Percentiles rank a stretch among this genome's conserved stretches.
phyloP scores from a whole-genome alignment of 257 asterid species.

The Rhazya stricta region DNA sequence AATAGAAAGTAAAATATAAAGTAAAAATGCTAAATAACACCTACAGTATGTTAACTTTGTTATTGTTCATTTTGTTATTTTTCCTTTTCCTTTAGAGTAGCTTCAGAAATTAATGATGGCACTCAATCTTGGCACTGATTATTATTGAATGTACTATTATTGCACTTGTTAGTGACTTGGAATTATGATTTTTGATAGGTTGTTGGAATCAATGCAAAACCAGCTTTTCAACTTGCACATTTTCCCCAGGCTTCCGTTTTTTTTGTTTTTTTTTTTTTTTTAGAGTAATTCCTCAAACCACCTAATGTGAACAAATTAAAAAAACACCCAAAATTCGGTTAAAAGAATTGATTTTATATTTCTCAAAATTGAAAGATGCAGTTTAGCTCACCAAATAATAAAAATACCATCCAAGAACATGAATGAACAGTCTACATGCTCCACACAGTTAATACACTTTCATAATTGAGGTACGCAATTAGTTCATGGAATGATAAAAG shows the following conservation, averaged over 20 bases:
- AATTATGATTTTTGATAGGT: background rate
- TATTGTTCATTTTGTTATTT: background rate
- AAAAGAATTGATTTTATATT: no score
- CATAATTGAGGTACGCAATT: background rate
- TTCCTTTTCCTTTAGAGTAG: background rate
- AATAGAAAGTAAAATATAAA: background rate
- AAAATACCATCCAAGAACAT: background rate
- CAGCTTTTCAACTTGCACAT: background rate
- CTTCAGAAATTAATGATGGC: background rate
- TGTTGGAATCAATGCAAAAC: background rate
- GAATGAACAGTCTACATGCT: background rate
- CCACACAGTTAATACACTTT: background rate
- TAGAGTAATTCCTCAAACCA: background rate
- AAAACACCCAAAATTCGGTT: no score
- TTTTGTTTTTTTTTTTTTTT: no score
- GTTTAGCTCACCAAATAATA: no score
- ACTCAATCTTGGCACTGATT: background rate
- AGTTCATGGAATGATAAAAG: background rate
- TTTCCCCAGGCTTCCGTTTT: background rate
- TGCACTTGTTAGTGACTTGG: background rate
- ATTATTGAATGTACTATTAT: no score
- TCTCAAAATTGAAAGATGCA: no score
- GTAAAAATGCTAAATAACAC: background rate
- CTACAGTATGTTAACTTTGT: background rate
- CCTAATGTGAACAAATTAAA: background rate